A percentile compares a stretch with the other conserved stretches of the same genome.
These are phyloP conservation scores for Phyllosticta citribraziliensis DNA, from an alignment of 2,329 filamentous ascomycete genomes.

Conservation along the genomic window DNA sequence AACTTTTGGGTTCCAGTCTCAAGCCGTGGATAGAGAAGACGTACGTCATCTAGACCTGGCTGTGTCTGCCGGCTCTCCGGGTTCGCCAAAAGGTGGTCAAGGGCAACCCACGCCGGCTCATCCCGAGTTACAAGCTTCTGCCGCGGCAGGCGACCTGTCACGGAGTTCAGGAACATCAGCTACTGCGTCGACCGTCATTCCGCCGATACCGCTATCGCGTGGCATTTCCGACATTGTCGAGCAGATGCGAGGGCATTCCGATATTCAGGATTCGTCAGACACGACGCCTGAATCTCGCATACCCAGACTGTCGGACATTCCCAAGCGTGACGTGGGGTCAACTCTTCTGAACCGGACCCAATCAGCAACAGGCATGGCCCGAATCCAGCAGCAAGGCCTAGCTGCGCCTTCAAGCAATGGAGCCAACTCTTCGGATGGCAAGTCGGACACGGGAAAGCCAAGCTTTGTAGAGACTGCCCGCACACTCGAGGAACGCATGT, in stretches of 20 bases:
- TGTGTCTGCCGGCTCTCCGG: constrained; percentile 32
- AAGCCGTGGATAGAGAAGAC: constrained; percentile 39
- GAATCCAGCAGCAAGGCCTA: not conserved
- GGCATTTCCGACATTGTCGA: constrained; percentile 7
- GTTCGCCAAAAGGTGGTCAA: not conserved
- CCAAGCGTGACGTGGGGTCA: constrained; percentile 21
- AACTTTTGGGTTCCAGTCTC: constrained; percentile 12
- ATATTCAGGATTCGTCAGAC: constrained; percentile 1
- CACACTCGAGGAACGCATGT: constrained; percentile 61
- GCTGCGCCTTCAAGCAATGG: not conserved
- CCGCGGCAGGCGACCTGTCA: not conserved
- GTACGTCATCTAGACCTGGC: constrained; percentile 54
- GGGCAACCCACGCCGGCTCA: not conserved
- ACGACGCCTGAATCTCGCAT: constrained; percentile 24
- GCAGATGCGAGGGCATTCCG: constrained; percentile 1
- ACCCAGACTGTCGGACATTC: constrained; percentile 27
- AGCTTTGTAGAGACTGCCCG: constrained; percentile 28
- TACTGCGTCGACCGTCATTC: not conserved
- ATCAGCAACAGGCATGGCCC: constrained; percentile 16
- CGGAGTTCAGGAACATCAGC: not conserved
- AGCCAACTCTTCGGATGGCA: constrained; percentile 10
- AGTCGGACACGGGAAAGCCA: constrained; percentile 17
- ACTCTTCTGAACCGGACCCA: constrained; percentile 23
- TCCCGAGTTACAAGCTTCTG: constrained; percentile 1
- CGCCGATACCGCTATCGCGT: constrained; percentile 1